Conservation (phyloP, 176 grass and related monocot genomes). For the Dendrocalamus sinicus region DNA sequence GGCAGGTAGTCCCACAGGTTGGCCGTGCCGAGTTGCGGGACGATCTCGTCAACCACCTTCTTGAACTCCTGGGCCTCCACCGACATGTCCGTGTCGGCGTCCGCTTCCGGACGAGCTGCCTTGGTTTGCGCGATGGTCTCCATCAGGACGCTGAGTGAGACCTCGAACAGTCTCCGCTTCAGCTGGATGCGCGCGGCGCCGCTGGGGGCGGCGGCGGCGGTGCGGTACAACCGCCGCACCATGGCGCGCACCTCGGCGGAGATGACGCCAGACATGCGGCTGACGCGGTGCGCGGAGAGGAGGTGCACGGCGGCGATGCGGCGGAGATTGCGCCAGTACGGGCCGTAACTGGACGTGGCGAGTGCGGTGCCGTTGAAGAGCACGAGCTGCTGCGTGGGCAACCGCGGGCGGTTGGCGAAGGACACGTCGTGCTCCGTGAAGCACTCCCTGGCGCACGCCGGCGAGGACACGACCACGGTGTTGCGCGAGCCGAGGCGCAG, state of each 20-base stretch:
- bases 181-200: constrained; percentile 50
- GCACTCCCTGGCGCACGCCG: constrained; percentile 48
- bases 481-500: constrained; percentile 60
- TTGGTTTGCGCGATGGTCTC: constrained; percentile 63
- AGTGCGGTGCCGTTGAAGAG: constrained; percentile 52
- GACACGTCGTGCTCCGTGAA: constrained; percentile 66
- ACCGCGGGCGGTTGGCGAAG: constrained; percentile 68
- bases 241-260: constrained; percentile 49
- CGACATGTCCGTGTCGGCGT: constrained; percentile 56
- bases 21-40: constrained; percentile 34
- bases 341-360: constrained; percentile 49
- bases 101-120: constrained; percentile 44
- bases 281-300: constrained; percentile 53
- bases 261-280: constrained; percentile 39
- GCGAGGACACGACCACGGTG: constrained; percentile 58
- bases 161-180: constrained; percentile 63
- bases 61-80: constrained; percentile 55
- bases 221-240: constrained; percentile 39
- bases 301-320: constrained; percentile 60
- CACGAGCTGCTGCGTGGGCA: constrained; percentile 41
- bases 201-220: neutral
- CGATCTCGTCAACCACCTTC: constrained; percentile 45
- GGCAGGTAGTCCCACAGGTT: constrained; percentile 78
- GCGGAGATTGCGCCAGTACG: constrained; percentile 67
- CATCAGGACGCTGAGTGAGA: constrained; percentile 66